Evolutionary conservation across 2,329 filamentous ascomycete genomes (phyloP), one percentile per base, ranked within the genome.

Genomic region (Rhinocladiella mackenziei): DNA sequence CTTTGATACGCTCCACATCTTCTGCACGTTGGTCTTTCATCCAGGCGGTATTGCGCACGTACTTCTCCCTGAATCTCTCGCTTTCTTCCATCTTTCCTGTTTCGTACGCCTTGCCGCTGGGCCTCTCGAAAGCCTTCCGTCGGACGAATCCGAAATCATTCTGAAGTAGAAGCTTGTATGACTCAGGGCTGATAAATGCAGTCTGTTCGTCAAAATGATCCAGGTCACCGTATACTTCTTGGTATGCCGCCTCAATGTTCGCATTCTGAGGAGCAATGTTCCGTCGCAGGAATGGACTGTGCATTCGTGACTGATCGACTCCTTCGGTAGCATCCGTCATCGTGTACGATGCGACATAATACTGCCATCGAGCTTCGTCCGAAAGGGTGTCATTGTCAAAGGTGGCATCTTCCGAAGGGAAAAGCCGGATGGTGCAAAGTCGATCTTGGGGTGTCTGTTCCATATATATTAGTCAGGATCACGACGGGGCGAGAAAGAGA

Each of bases 261-360:
- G 75, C 73, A 45, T 85, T 77, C 45, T 75, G 68, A 61, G 53
- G 72, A 0, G 83, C 81, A 26, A 88, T 69, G 62, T 86, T 89
- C 45, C 85, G 82, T 38, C 79, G 76, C 11, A 91, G 72, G 45
- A 89, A 79, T 3, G 80, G 76, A 66, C 81, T 84, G 50, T 77
- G 78, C 58, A 88, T 74, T 35, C 77, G 78, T 4, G 75, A 74
- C 37, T 81, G 73, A 5, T 76, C 70, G 2, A 92, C 76, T 10
- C 86, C 86, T 65, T 92, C 86, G 0, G 92, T 98, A 2, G 87
- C 86, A 60, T 95, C 88, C 17, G 89, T 78, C 52, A 88, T 86
- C 55, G 88, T 86, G 65, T 86, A 97, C 0, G 89, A 89, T 13
- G 91, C 89, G 45, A 95, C 87, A 63, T 98, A 98, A 69, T 94